Evolutionary conservation across 163 green algal species (phyloP).

Genomic region (Chloromonas sp.): DNA sequence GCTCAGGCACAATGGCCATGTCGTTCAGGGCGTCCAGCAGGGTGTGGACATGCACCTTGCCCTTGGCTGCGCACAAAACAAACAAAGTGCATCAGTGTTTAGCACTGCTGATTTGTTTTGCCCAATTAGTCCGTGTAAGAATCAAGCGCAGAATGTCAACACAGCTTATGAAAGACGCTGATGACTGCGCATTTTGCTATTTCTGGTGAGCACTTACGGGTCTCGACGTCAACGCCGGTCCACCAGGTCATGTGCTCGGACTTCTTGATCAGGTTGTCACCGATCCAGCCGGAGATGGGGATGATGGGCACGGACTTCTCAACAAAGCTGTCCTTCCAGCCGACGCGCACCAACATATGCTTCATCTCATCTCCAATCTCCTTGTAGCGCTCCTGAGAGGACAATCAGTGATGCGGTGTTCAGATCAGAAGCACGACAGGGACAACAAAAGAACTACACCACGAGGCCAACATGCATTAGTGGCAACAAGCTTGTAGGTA

Average conservation of each 20-base stretch:
- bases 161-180: neutral
- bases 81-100: neutral
- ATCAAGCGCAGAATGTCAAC: neutral
- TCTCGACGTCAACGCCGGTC: constrained; percentile 72
- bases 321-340: constrained; percentile 85
- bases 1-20: constrained; percentile 67
- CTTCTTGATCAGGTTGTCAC: constrained; percentile 99
- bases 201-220: constrained; percentile 9
- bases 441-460: neutral
- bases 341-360: constrained; percentile 77
- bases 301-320: constrained; percentile 88
- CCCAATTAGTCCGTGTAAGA: neutral
- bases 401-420: too few species aligned
- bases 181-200: neutral
- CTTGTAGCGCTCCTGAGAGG: constrained; percentile 65
- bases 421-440: neutral
- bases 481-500: neutral
- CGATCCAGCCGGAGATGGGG: constrained; percentile 98
- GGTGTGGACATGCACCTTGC: constrained; percentile 66
- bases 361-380: constrained; percentile 97
- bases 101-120: neutral
- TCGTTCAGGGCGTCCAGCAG: constrained; percentile 94
- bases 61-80: constrained; percentile 1
- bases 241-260: constrained; percentile 96
- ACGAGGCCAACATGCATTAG: neutral